phyloP scores from a whole-genome alignment of 768 basidiomycete genomes.

The Pisolithus albus region DNA sequence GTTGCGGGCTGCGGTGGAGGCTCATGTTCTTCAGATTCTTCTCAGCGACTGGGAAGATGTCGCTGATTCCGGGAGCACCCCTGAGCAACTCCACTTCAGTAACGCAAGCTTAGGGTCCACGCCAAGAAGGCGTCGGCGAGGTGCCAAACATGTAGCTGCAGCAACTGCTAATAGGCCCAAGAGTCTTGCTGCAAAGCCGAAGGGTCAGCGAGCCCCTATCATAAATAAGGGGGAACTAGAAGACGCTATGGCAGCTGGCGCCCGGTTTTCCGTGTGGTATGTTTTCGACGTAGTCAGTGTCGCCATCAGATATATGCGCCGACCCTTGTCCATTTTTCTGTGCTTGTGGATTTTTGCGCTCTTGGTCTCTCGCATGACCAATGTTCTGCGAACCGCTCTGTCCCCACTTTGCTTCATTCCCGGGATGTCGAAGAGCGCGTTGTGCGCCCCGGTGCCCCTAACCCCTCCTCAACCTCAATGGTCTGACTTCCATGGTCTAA shows the following conservation, averaged over 20 bases:
- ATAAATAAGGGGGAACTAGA: constrained; percentile 24
- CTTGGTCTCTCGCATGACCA: constrained; percentile 34
- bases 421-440: constrained; percentile 39
- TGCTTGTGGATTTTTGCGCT: constrained; percentile 46
- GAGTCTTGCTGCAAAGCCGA: constrained; percentile 12
- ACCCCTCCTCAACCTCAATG: constrained; percentile 31
- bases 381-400: constrained; percentile 41
- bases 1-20: too few species aligned
- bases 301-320: constrained; percentile 45
- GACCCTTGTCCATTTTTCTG: constrained; percentile 49
- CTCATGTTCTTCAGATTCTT: too few species aligned
- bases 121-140: constrained; percentile 25
- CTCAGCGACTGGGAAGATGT: constrained; percentile 31
- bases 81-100: constrained; percentile 4
- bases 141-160: constrained; percentile 14
- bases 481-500: constrained; percentile 53
- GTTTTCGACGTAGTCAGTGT: constrained; percentile 40
- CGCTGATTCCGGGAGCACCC: constrained; percentile 11
- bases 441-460: constrained; percentile 32
- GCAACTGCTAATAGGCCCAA: constrained; percentile 14
- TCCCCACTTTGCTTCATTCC: constrained; percentile 60
- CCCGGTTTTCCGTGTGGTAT: constrained; percentile 32
- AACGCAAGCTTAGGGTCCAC: constrained; percentile 11
- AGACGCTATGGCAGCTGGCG: constrained; percentile 16
- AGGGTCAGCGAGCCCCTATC: constrained; percentile 22